Conservation (phyloP, 371 early-diverging fungal genomes). For the Mucor mucedo region DNA sequence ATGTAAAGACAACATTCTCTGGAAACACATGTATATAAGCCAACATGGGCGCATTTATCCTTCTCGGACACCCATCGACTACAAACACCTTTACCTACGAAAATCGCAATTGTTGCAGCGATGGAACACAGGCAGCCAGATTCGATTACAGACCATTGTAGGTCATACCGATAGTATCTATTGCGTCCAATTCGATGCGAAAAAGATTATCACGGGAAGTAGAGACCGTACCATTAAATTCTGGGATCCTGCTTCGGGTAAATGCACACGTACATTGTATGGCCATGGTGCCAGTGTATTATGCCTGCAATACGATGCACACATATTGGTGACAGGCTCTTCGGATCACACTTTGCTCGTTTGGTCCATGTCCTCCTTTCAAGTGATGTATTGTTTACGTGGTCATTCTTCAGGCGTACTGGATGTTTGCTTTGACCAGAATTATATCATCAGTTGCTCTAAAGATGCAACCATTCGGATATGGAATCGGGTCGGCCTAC, state of each 20-base stretch:
- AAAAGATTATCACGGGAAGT: constrained; percentile 86
- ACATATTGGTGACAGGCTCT: constrained; percentile 87
- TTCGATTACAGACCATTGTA: constrained; percentile 30
- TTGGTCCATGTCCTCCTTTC: constrained; percentile 74
- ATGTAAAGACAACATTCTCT: constrained; percentile 24
- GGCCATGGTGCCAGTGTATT: constrained; percentile 93
- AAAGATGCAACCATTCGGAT: constrained; percentile 91
- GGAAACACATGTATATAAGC: constrained; percentile 15
- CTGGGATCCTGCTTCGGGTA: constrained; percentile 47
- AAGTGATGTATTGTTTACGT: constrained; percentile 48
- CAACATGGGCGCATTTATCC: constrained; percentile 11
- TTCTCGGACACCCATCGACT: constrained; percentile 1
- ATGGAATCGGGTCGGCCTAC: constrained; percentile 69
- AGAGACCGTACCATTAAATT: constrained; percentile 86
- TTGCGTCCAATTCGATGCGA: constrained; percentile 84
- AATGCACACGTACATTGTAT: constrained; percentile 67
- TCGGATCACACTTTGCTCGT: constrained; percentile 87
- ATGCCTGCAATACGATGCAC: constrained; percentile 84
- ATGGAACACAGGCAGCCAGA: constrained; percentile 17
- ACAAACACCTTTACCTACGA: constrained; percentile 13
- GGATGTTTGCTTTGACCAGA: constrained; percentile 79
- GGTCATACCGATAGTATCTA: constrained; percentile 94
- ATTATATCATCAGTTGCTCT: constrained; percentile 83
- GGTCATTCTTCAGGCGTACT: constrained; percentile 81
- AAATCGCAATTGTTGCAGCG: constrained; percentile 16